Evolutionary conservation across 106 monocot species (phyloP).

Genomic region (Acorus gramineus): DNA sequence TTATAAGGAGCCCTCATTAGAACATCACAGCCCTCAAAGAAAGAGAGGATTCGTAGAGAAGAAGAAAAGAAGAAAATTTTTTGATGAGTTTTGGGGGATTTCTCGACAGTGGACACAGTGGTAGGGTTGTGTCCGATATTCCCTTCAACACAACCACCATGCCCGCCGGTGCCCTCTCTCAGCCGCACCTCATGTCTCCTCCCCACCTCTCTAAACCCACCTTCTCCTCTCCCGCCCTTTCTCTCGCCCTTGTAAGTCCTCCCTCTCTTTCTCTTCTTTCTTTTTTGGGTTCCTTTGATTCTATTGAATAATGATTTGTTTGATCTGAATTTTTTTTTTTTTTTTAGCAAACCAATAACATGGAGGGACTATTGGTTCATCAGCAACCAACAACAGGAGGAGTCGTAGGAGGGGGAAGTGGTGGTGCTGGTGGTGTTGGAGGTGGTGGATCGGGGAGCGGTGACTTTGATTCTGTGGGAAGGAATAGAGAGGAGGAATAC

Average conservation of each 20-base stretch:
- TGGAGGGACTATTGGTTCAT: slow-evolving; percentile 29
- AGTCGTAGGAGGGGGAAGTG: slow-evolving; percentile 6
- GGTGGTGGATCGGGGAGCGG: slow-evolving; percentile 9
- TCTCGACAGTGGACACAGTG: slow-evolving; percentile 30
- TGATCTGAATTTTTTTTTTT: background rate
- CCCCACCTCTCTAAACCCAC: slow-evolving; percentile 17
- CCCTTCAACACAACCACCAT: slow-evolving; percentile 1
- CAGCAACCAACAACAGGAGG: slow-evolving; percentile 2
- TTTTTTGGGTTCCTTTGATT: background rate
- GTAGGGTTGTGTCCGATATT: background rate
- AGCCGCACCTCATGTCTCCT: slow-evolving; percentile 10
- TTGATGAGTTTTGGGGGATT: slow-evolving; percentile 66
- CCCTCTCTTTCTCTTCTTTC: background rate
- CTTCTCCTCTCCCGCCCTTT: slow-evolving; percentile 43
- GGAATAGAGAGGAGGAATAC: slow-evolving; percentile 58
- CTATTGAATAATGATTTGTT: background rate
- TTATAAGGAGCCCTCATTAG: too few species aligned
- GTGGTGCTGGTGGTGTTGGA: slow-evolving; percentile 12
- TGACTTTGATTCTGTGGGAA: slow-evolving; percentile 10
- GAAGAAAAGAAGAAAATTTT: background rate
- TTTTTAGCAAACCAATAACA: slow-evolving; percentile 42
- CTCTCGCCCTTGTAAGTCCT: slow-evolving; percentile 62
- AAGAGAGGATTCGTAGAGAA: too few species aligned
- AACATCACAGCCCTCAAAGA: too few species aligned
- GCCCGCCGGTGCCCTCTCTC: slow-evolving; percentile 13